Evolutionary conservation across 2,329 filamentous ascomycete genomes (phyloP), one percentile per base, ranked within the genome.

Genomic region (Trichoderma koningiopsis): DNA sequence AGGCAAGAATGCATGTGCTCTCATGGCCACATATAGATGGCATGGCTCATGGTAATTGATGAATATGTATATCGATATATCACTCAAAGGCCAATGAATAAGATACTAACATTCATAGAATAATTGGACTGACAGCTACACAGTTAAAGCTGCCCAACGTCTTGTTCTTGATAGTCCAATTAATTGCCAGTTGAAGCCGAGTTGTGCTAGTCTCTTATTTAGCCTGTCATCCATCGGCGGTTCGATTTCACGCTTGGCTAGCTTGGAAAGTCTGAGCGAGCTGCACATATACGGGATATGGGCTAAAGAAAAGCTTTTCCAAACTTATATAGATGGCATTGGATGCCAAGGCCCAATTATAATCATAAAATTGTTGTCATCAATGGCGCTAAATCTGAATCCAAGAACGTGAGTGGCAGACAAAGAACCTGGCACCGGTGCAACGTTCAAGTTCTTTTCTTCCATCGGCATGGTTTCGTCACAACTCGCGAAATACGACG

Each of bases 191-290:
- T 47, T 31, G 53, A 56, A 14, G 35, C 52, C 53, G 52, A 55
- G 43, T 29, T 24, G 47, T 49, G 16, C 40, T 43, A 49, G 47
- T 22, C 10, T 49, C 19, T 24, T 24, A 49, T 49, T 49, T 49
- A 49, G 47, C 11, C n/a, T 40, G 35, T 24, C 24, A 24, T 40
- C 22, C 13, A 52, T 37, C 37, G n/a, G 40, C 31, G 55, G 40
- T 8, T 13, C 22, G 22, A 22, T 11, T 22, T 27, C 64, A 29
- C 64, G 64, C 64, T 67, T 67, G 55, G 64, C 64, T 10, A 59
- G 64, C 37, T 67, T 58, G 64, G 64, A 67, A 67, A 52, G 37
- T 59, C 64, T 67, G 64, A 67, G 64, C 55, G 64, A 67, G 64
- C 40, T 67, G 13, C 8, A 31, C 64, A 11, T n/a, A 40, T 7